phyloP scores from a whole-genome alignment of 768 basidiomycete species.

The Lyophyllum decastes region DNA sequence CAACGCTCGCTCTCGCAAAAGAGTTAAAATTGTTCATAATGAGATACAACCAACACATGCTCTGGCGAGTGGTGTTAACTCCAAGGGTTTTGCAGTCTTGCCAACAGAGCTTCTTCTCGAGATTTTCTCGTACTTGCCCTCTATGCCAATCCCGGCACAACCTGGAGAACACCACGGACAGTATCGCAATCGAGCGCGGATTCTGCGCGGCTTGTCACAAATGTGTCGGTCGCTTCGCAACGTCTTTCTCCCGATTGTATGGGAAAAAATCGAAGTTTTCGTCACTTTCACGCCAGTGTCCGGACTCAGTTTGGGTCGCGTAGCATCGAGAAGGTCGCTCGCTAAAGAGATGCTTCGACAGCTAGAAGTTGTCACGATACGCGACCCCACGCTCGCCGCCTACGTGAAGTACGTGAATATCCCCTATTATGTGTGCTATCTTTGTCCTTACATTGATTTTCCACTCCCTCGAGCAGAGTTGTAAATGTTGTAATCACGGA shows the following conservation, averaged over 20 bases:
- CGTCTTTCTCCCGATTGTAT: conserved; percentile 15
- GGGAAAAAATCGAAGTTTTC: conserved; percentile 19
- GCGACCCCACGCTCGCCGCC: conserved; percentile 18
- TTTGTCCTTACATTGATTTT: not conserved
- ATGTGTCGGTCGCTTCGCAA: conserved; percentile 19
- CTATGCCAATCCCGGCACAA: conserved; percentile 17
- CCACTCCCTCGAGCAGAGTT: conserved; percentile 7
- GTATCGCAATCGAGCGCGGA: conserved; percentile 1
- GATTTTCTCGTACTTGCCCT: conserved; percentile 16
- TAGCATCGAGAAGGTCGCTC: conserved; percentile 5
- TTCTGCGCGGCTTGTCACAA: conserved; percentile 18
- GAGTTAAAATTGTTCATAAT: not conserved
- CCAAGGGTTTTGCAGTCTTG: conserved; percentile 18
- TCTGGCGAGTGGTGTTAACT: conserved; percentile 14
- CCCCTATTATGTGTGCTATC: not conserved
- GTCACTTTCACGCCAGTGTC: too few species aligned
- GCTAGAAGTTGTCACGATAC: conserved; percentile 26
- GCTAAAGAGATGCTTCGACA: conserved; percentile 16
- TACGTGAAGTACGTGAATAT: conserved; percentile 17
- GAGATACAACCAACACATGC: not conserved
- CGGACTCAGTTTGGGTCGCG: too few species aligned
- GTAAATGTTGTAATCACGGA: conserved; percentile 21
- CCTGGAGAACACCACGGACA: not conserved
- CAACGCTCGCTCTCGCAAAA: not conserved
- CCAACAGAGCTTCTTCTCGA: conserved; percentile 27